Evolutionary conservation across 306 rosid genomes (phyloP).

Genomic region (Lathyrus oleraceus): DNA sequence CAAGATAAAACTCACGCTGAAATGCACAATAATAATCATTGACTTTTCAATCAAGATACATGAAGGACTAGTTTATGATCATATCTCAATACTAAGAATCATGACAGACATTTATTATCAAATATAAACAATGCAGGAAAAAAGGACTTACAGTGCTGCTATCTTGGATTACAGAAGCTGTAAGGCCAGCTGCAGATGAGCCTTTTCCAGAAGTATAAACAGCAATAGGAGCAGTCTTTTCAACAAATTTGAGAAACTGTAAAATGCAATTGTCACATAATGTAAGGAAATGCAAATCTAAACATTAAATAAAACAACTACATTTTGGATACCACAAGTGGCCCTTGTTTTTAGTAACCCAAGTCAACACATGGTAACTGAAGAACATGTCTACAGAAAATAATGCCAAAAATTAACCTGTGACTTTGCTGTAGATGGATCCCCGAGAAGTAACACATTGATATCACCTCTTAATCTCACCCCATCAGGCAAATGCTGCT

Average conservation of each 20-base stretch:
- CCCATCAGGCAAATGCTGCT: constrained; percentile 93
- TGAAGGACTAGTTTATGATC: constrained; percentile 4
- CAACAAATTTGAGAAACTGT: constrained; percentile 97
- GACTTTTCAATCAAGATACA: constrained; percentile 11
- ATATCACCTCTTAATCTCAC: constrained; percentile 97
- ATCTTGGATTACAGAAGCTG: constrained; percentile 94
- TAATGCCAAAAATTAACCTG: constrained; percentile 54
- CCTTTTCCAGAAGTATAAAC: constrained; percentile 99
- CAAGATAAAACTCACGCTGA: constrained; percentile 98
- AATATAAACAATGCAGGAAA: constrained; percentile 28
- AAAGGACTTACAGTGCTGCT: constrained; percentile 72
- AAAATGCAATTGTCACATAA: constrained; percentile 26
- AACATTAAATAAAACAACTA: too few relatives aligned
- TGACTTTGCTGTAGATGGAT: constrained; percentile 98
- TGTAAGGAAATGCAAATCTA: constrained; percentile 7
- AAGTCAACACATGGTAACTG: constrained; percentile 4
- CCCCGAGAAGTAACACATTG: constrained; percentile 94
- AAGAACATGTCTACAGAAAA: constrained; percentile 39
- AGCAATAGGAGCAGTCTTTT: constrained; percentile 95
- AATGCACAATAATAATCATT: constrained; percentile 40
- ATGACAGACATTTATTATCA: constrained; percentile 5
- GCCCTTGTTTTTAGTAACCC: constrained; percentile 25
- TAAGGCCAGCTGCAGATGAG: constrained; percentile 98
- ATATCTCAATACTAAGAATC: constrained; percentile 11
- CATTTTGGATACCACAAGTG: background rate